Conservation (phyloP, 2,329 filamentous ascomycete species). For the Diaporthe sp. region DNA sequence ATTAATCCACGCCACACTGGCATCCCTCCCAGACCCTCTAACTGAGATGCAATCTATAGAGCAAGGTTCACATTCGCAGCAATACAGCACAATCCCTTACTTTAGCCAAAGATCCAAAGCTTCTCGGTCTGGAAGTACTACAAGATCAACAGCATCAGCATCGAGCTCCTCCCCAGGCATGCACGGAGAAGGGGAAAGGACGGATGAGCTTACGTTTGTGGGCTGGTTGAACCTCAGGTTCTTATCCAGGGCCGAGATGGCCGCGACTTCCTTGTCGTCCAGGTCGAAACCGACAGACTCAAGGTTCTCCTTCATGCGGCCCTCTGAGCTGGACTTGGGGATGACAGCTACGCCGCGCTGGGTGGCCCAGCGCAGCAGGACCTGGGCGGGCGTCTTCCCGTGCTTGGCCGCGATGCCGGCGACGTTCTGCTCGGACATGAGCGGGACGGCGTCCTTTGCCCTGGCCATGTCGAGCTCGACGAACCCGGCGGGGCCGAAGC, state of each 20-base stretch:
- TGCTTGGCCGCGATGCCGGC: constrained; percentile 77
- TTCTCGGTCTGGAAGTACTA: constrained; percentile 70
- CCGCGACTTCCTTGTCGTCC: constrained; percentile 74
- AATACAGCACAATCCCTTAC: not conserved
- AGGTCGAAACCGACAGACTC: constrained; percentile 77
- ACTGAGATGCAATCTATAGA: constrained; percentile 11
- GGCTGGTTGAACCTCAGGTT: constrained; percentile 84
- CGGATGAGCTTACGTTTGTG: constrained; percentile 47
- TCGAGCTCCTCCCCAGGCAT: not conserved
- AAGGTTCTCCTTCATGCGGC: constrained; percentile 74
- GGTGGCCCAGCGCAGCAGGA: constrained; percentile 89
- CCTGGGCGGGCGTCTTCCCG: constrained; percentile 81
- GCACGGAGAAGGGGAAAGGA: constrained; percentile 30
- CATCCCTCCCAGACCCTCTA: constrained; percentile 3
- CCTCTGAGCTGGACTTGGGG: constrained; percentile 76
- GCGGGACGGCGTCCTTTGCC: constrained; percentile 74
- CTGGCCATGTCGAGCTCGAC: constrained; percentile 81
- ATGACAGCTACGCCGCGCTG: constrained; percentile 87
- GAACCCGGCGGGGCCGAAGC: constrained; percentile 85
- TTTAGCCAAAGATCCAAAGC: constrained; percentile 71
- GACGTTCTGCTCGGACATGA: constrained; percentile 80
- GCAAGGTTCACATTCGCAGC: not conserved
- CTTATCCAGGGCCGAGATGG: constrained; percentile 75
- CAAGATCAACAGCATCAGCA: not conserved
- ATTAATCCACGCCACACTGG: constrained; percentile 1